These are phyloP conservation scores for Pichia sp. DNA, from an alignment of 1,139 yeast species.

Conservation along the genomic window DNA sequence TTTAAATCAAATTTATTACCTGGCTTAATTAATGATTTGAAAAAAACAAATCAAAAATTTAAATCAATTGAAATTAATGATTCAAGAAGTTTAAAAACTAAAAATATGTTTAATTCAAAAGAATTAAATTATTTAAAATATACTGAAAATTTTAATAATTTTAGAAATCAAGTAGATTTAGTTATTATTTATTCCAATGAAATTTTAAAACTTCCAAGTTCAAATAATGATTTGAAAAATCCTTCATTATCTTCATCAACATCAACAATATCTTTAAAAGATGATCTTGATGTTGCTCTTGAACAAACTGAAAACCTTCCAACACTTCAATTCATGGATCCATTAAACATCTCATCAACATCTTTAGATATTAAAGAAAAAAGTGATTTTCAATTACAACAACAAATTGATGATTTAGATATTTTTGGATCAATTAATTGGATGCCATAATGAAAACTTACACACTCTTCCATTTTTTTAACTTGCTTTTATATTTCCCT, in stretches of 20 bases:
- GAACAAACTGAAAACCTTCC: too few relatives aligned
- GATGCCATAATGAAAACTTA: neutral
- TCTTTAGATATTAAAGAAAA: constrained; percentile 1
- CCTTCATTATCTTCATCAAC: constrained; percentile 1
- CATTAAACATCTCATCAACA: too few relatives aligned
- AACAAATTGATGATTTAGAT: constrained; percentile 2
- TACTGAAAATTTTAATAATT: constrained; percentile 5
- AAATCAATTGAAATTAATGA: constrained; percentile 5
- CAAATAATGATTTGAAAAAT: constrained; percentile 1
- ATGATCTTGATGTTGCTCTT: too few relatives aligned
- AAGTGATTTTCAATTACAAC: neutral
- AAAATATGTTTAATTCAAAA: neutral
- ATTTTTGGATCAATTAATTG: constrained; percentile 2
- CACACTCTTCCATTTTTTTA: neutral
- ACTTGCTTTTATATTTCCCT: neutral
- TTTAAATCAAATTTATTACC: constrained; percentile 13
- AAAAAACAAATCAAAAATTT: constrained; percentile 8
- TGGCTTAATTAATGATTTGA: constrained; percentile 16
- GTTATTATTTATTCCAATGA: constrained; percentile 18
- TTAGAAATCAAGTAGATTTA: constrained; percentile 16
- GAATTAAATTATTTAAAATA: constrained; percentile 8
- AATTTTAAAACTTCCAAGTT: constrained; percentile 8
- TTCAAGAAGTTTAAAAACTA: neutral
- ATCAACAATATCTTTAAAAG: neutral
- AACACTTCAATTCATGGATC: too few relatives aligned